Percentiles rank a stretch among this genome's conserved stretches.
phyloP scores from a whole-genome alignment of 2,329 filamentous ascomycete species.

The Curvularia verruculosa region DNA sequence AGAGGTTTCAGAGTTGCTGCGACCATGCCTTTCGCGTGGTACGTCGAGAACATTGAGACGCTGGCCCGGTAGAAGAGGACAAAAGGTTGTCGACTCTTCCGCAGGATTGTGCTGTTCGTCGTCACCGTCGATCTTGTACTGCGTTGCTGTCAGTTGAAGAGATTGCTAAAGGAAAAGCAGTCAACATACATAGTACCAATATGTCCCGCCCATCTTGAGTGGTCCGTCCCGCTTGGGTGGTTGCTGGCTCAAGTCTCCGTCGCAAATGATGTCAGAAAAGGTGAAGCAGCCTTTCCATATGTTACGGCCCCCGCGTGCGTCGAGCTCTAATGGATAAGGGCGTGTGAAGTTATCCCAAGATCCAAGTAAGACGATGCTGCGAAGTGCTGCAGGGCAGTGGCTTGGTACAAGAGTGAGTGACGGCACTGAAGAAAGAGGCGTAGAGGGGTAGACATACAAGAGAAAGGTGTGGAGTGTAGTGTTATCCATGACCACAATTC shows the following conservation, averaged over 20 bases:
- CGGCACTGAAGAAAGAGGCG: constrained; percentile 21
- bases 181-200: constrained; percentile 88
- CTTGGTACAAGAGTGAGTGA: constrained; percentile 36
- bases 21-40: constrained; percentile 67
- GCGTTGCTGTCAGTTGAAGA: constrained; percentile 49
- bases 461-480: constrained; percentile 71
- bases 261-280: constrained; percentile 84
- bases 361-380: constrained; percentile 79
- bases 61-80: constrained; percentile 87
- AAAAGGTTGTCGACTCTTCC: constrained; percentile 75
- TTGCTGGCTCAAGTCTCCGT: constrained; percentile 66
- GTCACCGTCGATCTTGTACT: constrained; percentile 87
- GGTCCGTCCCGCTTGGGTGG: constrained; percentile 71
- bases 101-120: constrained; percentile 76
- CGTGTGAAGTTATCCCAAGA: constrained; percentile 94
- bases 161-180: background rate
- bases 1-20: constrained; percentile 70
- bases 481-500: constrained; percentile 40
- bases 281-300: constrained; percentile 88
- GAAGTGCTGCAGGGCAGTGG: constrained; percentile 54
- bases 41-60: constrained; percentile 83
- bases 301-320: constrained; percentile 72
- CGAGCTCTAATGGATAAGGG: constrained; percentile 80
- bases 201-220: constrained; percentile 88
- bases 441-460: constrained; percentile 43